Conservation (phyloP, 2,329 filamentous ascomycete species). For the Triangularia verruculosa region DNA sequence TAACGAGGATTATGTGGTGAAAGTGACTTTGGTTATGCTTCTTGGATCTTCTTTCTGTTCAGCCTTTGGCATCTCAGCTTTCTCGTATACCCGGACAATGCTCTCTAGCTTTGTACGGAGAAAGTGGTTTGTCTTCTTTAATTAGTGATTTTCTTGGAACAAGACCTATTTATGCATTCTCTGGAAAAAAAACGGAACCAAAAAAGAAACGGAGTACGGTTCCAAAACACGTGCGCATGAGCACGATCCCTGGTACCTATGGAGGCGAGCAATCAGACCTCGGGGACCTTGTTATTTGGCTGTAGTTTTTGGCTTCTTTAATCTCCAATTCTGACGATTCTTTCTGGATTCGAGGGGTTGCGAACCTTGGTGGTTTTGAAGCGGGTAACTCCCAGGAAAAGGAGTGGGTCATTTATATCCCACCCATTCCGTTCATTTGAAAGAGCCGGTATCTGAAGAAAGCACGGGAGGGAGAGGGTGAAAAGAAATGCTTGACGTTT, state of each 20-base stretch:
- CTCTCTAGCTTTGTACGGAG: neutral
- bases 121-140: neutral
- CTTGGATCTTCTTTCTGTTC: neutral
- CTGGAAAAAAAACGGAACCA: neutral
- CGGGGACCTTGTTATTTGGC: neutral
- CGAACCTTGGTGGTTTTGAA: neutral
- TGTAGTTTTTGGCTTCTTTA: neutral
- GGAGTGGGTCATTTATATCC: neutral
- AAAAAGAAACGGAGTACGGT: neutral
- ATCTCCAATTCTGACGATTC: neutral
- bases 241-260: too few relatives aligned
- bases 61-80: neutral
- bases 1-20: conserved; percentile 47
- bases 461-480: neutral
- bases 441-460: conserved; percentile 10
- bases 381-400: neutral
- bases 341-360: too few relatives aligned
- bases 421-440: neutral
- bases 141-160: neutral
- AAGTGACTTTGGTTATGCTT: neutral
- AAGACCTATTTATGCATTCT: neutral
- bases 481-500: too few relatives aligned
- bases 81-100: neutral
- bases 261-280: neutral
- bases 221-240: neutral